phyloP scores from a whole-genome alignment of 208 protist genomes.

The Baffinella frigidus region DNA sequence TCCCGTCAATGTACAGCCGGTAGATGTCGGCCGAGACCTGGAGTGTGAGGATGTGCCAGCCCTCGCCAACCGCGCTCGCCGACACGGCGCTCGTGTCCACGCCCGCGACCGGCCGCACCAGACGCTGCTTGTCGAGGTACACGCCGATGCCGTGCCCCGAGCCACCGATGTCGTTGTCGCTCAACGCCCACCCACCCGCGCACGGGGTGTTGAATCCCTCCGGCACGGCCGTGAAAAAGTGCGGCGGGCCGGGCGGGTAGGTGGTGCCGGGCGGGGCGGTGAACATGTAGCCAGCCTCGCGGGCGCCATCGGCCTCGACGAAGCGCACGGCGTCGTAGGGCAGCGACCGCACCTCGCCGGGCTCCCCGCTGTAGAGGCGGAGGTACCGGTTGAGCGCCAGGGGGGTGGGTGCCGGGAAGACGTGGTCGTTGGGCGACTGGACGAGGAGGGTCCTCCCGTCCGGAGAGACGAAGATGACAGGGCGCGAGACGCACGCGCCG shows the following conservation, averaged over 20 bases:
- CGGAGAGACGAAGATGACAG: neutral
- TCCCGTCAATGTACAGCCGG: neutral
- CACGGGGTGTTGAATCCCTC: neutral
- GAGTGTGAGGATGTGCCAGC: neutral
- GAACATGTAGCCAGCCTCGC: neutral
- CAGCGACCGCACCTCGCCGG: neutral
- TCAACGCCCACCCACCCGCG: slow-evolving; percentile 7
- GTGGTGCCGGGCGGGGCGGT: neutral
- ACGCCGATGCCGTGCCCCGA: neutral
- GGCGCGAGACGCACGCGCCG: neutral
- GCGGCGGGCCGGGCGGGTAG: neutral
- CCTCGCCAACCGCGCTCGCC: neutral
- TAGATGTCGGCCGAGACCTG: neutral
- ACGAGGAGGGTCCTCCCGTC: neutral
- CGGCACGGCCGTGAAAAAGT: neutral
- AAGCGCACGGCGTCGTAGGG: neutral
- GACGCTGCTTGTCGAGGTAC: slow-evolving; percentile 5
- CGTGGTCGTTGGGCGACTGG: slow-evolving; percentile 6
- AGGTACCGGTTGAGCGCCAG: neutral
- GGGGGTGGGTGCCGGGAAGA: neutral
- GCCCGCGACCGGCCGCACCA: neutral
- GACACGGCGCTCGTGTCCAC: slow-evolving; percentile 7
- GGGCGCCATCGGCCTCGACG: neutral
- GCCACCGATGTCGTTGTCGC: slow-evolving; percentile 12
- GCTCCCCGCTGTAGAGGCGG: neutral